Percentiles rank a stretch among this genome's conserved stretches.
phyloP scores from a whole-genome alignment of 306 rosid genomes.

The Neltuma alba region DNA sequence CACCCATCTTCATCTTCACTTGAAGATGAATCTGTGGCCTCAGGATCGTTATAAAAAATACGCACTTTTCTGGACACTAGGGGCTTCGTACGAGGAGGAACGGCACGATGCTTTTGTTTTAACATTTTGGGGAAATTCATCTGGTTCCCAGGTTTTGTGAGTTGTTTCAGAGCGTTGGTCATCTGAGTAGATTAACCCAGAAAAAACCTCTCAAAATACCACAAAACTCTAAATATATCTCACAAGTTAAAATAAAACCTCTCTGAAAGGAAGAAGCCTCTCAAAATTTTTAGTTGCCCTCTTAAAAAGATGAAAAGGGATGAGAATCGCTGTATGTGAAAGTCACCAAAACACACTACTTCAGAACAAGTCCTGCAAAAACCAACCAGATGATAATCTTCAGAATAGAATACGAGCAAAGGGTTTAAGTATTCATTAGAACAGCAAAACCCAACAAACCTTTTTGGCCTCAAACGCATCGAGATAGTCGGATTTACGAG shows the following conservation, averaged over 20 bases:
- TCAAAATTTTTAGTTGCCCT: conserved; percentile 50
- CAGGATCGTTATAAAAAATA: conserved; percentile 60
- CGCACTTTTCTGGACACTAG: conserved; percentile 56
- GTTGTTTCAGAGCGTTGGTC: conserved; percentile 40
- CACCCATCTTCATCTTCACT: conserved; percentile 60
- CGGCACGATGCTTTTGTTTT: conserved; percentile 18
- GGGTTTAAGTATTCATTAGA: neutral
- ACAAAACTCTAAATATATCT: neutral
- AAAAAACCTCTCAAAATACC: conserved; percentile 40
- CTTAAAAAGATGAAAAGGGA: conserved; percentile 66
- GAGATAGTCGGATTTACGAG: conserved; percentile 50
- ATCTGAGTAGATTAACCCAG: conserved; percentile 7
- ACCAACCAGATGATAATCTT: neutral
- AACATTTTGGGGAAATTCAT: conserved; percentile 13
- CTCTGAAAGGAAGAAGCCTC: neutral
- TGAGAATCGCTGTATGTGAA: conserved; percentile 63
- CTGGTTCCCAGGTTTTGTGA: neutral
- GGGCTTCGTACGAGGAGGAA: neutral
- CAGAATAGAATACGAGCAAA: neutral
- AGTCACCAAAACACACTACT: conserved; percentile 61
- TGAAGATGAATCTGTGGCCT: conserved; percentile 77
- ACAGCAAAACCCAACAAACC: conserved; percentile 32
- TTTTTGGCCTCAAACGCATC: conserved; percentile 87
- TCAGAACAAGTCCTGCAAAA: conserved; percentile 78
- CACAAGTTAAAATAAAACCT: neutral